phyloP scores from a whole-genome alignment of 805 yeast genomes.

The Zygoascus bituminiphila region DNA sequence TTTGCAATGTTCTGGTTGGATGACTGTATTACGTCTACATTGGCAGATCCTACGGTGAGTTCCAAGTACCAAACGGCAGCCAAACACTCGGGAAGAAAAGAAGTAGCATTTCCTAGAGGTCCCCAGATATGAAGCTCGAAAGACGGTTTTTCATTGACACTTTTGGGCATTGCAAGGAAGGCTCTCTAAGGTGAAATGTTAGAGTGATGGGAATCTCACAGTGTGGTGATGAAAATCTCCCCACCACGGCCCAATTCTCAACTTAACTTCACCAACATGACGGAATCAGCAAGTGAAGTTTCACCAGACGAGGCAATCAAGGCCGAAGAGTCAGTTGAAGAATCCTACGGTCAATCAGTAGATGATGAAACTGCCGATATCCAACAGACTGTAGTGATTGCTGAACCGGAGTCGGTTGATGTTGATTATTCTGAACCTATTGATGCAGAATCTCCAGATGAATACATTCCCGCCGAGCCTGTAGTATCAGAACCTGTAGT shows the following conservation, averaged over 20 bases:
- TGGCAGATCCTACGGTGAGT: slow-evolving; percentile 2
- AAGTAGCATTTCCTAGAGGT: slow-evolving; percentile 17
- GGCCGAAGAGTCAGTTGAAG: too few species aligned
- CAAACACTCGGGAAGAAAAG: slow-evolving; percentile 27
- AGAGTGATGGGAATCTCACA: too few species aligned
- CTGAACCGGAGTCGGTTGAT: too few species aligned
- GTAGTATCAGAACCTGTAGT: not conserved
- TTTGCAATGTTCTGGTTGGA: slow-evolving; percentile 20
- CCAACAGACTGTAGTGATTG: too few species aligned
- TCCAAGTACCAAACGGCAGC: slow-evolving; percentile 25
- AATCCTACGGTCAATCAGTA: too few species aligned
- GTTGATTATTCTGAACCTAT: not conserved
- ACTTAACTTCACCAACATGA: too few species aligned
- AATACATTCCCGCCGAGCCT: not conserved
- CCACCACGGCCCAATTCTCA: not conserved
- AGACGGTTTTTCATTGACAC: not conserved
- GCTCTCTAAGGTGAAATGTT: too few species aligned
- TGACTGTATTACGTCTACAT: slow-evolving; percentile 16
- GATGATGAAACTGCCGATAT: too few species aligned
- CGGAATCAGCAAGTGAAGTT: too few species aligned
- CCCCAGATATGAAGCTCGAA: slow-evolving; percentile 29
- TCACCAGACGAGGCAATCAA: too few species aligned
- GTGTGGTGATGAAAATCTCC: not conserved
- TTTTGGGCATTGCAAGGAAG: not conserved
- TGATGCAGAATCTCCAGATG: not conserved